Base-by-base conservation (phyloP, 2,329 filamentous ascomycete species). In the Trichoderma lentiforme region DNA sequence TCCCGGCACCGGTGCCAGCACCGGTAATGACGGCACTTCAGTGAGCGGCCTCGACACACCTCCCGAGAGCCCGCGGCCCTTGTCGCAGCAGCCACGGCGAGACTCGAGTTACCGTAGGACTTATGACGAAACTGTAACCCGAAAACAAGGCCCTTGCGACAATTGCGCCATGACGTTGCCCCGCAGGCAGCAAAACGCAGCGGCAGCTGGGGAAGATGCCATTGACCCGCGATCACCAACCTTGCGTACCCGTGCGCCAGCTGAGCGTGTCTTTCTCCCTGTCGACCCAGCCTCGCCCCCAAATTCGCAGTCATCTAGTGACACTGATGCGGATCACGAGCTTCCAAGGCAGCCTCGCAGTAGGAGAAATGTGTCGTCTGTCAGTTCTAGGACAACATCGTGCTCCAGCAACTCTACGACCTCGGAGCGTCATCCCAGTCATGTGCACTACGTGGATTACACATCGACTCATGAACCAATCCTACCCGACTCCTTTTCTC, bases 121-220 rank as follows among this genome's bases (percentile, higher is more conserved):
- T 0, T 91, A 91, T 74, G 89, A 91, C 75, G 89, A 91, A 73
- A 87, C 87, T n/a, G 89, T 89, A 30, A 90, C 87, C 57, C 88
- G 87, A 78, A 86, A 87, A 72, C 88, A 89, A 67, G 88, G 86
- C 8, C 89, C 90, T 26, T 92, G 90, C 78, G 88, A 91, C 73
- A 92, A 91, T 79, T 92, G 90, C 78, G 89, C 90, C 72, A 85
- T 92, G 76, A 92, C 89, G 0, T 80, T 92, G 8, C 90, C 90
- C 0, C 77, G 76, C 18, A 76, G 79, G 36, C 81, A 81, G 61
- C 74, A 78, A n/a, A 76, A 75, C 14, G 76, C 75, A 21, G 74
- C 76, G 6, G 77, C 75, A 6, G 75, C 73, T 21, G 73, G 74
- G 28, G 77, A 80, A 32, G 76, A 77, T 30, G 80, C 80, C 70